Evolutionary conservation across 805 yeast species (phyloP).

Genomic region (Candida silvatica): DNA sequence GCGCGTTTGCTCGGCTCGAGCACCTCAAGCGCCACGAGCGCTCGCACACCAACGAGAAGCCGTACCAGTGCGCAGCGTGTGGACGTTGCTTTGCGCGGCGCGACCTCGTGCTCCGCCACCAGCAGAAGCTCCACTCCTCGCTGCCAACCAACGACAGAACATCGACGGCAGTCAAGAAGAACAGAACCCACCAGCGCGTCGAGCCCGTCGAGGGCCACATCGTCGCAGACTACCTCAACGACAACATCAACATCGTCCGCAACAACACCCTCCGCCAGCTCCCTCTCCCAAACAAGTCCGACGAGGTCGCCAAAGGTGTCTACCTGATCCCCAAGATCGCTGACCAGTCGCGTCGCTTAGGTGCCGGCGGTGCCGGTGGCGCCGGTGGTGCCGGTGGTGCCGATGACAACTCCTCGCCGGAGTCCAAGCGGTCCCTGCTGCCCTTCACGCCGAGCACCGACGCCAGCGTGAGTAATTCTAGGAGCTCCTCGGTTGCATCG

Average conservation of each 20-base stretch:
- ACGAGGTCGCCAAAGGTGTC: conserved; percentile 1
- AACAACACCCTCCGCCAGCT: conserved; percentile 45
- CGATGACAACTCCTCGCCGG: too few relatives aligned
- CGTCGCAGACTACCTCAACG: conserved; percentile 30
- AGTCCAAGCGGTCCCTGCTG: too few relatives aligned
- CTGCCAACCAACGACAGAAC: conserved; percentile 31
- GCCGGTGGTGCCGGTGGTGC: too few relatives aligned
- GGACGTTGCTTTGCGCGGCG: conserved; percentile 94
- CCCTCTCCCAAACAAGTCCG: conserved; percentile 24
- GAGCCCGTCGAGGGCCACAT: conserved; percentile 23
- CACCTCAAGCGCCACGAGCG: conserved; percentile 92
- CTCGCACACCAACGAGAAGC: conserved; percentile 92
- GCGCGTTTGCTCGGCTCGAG: conserved; percentile 93
- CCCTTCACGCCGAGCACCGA: too few relatives aligned
- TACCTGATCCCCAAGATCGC: too few relatives aligned
- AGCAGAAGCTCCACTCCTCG: conserved; percentile 77
- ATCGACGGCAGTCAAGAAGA: conserved; percentile 21
- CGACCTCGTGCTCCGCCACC: conserved; percentile 83
- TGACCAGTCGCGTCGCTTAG: too few relatives aligned
- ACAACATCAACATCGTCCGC: conserved; percentile 41
- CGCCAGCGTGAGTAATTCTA: too few relatives aligned
- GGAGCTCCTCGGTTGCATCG: too few relatives aligned
- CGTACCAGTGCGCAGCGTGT: conserved; percentile 93
- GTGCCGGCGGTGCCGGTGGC: too few relatives aligned
- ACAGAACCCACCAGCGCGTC: conserved; percentile 5